Conservation (phyloP, 768 basidiomycete species). For the Ephemerocybe angulata region DNA sequence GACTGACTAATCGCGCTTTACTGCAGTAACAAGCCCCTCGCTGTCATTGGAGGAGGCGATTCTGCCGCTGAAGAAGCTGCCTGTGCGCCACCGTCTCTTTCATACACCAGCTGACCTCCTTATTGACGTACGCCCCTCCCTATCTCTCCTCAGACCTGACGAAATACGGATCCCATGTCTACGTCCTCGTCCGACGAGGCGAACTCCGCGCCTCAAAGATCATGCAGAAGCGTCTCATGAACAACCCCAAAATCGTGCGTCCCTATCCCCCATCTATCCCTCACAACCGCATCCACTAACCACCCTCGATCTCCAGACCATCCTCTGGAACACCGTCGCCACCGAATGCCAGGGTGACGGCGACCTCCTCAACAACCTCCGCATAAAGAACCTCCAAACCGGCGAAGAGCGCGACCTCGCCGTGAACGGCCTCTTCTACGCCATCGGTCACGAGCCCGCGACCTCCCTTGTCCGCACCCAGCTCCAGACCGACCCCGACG, state of each 20-base stretch:
- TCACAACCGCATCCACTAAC: too few relatives aligned
- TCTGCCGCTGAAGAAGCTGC: conserved; percentile 98
- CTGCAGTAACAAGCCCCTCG: conserved; percentile 92
- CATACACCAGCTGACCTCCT: too few relatives aligned
- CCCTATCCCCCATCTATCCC: too few relatives aligned
- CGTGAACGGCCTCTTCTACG: conserved; percentile 94
- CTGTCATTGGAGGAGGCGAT: conserved; percentile 97
- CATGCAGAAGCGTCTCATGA: conserved; percentile 90
- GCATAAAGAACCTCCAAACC: conserved; percentile 77
- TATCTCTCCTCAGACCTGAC: too few relatives aligned
- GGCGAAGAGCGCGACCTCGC: conserved; percentile 80
- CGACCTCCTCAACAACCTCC: conserved; percentile 82
- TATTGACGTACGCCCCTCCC: too few relatives aligned
- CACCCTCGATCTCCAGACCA: too few relatives aligned
- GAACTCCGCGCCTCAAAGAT: conserved; percentile 97
- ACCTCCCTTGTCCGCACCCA: conserved; percentile 84
- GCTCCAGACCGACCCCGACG: conserved; percentile 86
- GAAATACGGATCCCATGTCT: conserved; percentile 95
- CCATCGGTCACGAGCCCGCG: conserved; percentile 94
- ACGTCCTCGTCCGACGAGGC: conserved; percentile 89
- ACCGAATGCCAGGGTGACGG: conserved; percentile 94
- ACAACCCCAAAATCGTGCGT: conserved; percentile 91
- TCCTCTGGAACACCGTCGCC: conserved; percentile 93
- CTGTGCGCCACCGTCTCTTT: too few relatives aligned
- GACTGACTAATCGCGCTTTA: too few relatives aligned